Evolutionary conservation across 176 grass and related monocot species (phyloP), one percentile per base, ranked within the genome.

Genomic region (Otatea glauca): DNA sequence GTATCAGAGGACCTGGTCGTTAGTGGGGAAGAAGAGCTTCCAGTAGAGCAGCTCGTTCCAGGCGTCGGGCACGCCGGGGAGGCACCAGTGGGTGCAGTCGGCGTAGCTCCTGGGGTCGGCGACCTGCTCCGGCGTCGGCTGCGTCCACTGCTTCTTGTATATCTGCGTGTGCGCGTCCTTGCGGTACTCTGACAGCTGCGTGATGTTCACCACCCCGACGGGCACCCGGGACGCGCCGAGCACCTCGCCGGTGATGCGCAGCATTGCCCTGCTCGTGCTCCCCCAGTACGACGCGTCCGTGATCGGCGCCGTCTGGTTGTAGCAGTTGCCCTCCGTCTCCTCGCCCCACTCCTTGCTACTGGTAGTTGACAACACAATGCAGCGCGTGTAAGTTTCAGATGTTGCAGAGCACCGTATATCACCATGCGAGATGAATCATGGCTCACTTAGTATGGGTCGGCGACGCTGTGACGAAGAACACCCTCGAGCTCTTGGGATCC

Each of bases 71-170:
- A 97, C 78, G 50, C 92, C 92, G 32, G 92, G n/a, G 38, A 92
- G 84, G 83, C 94, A 94, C 94, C 94, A 93, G 84, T 96, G 86
- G 8, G 90, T 86, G 84, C 91, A 96, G 78, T 93, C 91, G 35
- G 94, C 81, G 79, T 89, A 91, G 81, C 84, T 91, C 75, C 51
- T 75, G 27, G 93, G 91, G 74, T 91, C 78, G 7, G 80, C 84
- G 71, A 77, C 51, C 86, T 89, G 88, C 86, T 91, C 83, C 21
- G 59, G 10, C 67, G 93, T 91, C 23, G 85, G 76, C 59, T 72
- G 73, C 47, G 42, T 60, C 88, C 83, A 84, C 56, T 87, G 86
- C 77, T 82, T 53, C 81, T 70, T 87, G 91, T 96, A 92, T 0
- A 77, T 63, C 76, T 86, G 54, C 76, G 89, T 92, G 78, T 96